A percentile compares a stretch with the other conserved stretches of the same genome.
Conservation (phyloP, 192 early-diverging fungal genomes). For the Backusella tarrabulga region DNA sequence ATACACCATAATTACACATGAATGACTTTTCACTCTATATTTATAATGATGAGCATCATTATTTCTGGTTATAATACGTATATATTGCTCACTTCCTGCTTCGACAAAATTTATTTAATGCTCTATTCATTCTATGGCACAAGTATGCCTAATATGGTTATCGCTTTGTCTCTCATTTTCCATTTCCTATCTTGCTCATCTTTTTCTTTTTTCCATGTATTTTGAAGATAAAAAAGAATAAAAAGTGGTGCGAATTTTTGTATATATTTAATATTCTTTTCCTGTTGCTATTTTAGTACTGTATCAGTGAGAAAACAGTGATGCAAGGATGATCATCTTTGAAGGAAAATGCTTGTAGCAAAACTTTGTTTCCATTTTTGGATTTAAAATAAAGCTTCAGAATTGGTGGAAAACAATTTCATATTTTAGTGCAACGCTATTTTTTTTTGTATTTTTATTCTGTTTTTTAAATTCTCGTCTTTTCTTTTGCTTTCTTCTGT, state of each 20-base stretch:
- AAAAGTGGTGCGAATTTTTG: background rate
- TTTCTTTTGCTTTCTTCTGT: constrained; percentile 12
- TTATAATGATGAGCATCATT: background rate
- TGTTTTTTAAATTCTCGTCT: background rate
- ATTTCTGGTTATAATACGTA: background rate
- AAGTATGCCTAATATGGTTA: background rate
- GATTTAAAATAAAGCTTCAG: background rate
- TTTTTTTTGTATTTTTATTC: background rate
- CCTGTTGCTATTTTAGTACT: too few relatives aligned
- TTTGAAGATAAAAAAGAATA: background rate
- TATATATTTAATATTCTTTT: too few relatives aligned
- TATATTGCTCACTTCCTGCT: background rate
- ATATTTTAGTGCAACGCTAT: background rate
- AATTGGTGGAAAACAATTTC: constrained; percentile 1
- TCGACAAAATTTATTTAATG: background rate
- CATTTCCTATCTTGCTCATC: background rate
- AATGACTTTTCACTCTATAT: background rate
- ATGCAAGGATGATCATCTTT: background rate
- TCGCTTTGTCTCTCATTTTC: background rate
- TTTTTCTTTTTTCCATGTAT: background rate
- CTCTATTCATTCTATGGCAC: background rate
- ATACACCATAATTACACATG: too few relatives aligned
- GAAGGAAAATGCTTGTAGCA: background rate
- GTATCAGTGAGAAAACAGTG: background rate
- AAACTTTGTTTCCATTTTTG: background rate